Evolutionary conservation across 1,139 yeast species (phyloP), one percentile per base, ranked within the genome.

Genomic region (Diutina neorugosa): DNA sequence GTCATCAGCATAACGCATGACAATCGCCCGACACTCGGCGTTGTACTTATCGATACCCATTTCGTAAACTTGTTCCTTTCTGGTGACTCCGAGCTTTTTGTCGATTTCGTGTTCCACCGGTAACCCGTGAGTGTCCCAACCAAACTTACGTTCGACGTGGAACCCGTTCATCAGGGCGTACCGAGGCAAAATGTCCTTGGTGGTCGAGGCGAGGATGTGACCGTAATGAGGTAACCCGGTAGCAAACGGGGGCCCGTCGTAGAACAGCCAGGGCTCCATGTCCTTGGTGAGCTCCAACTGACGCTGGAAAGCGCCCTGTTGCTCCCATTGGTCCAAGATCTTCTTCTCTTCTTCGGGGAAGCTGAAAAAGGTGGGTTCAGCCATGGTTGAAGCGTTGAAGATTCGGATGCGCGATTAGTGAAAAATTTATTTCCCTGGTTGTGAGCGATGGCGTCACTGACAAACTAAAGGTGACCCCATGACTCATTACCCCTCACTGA

Each of bases 191-290:
- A 93, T 88, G 73, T 93, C 99, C 76, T 91, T 93, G 62, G 90
- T 88, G 55, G 98, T 93, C 44, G 98, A 91, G 2, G 98, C 94
- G 68, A 94, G 76, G 65, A 93, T 85, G 66, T 93, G 99, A 57
- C 99, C 99, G 67, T 93, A 94, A 68, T 93, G 99, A 51, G 99
- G 99, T 44, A 97, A 88, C 66, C 98, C 98, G 4, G 98, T 93
- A 55, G 99, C 99, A 69, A 93, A 93, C 60, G 99, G 99, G 12
- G 99, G 99, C 40, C 99, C 99, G 70, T 93, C 99, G 65, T 88
- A 94, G 68, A 93, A 93, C 51, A 97, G 82, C 69, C 91, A 93
- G 55, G 84, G 86, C 44, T 96, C 95, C 60, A 84, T 80, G 56
- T 81, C 98, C 67, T 91, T 78, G 52, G 96, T 87, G 60, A 90